Evolutionary conservation across 202 grass and related monocot species (phyloP), one percentile per base, ranked within the genome.

Genomic region (Tripidium arundinaceum): DNA sequence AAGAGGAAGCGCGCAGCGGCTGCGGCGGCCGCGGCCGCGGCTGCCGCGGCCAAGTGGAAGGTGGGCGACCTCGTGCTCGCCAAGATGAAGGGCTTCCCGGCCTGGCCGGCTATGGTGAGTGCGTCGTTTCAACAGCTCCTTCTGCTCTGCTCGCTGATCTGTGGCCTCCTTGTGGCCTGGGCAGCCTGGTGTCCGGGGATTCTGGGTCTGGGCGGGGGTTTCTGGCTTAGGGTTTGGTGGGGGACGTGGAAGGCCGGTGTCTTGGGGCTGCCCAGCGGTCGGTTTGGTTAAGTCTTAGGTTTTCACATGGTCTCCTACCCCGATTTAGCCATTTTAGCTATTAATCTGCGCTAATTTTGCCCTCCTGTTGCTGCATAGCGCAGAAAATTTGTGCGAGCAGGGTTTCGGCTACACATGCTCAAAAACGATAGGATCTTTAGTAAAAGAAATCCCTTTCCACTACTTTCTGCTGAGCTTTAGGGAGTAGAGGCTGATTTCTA

Each of bases 31-130:
- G 92, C 52, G 1, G 90, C 88, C 0, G 89, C 91, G 0, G 89
- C 87, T 0, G 87, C 94, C 8, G 90, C 90, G 69, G 87, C 88
- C 65, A 85, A 90, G 88, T 98, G 96, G 96, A 98, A 95, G 86
- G 90, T 91, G 50, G 96, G 96, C 72, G 96, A 98, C 89, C 96
- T 98, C 50, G 96, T 98, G 81, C 96, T 95, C 74, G 96, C 96
- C 77, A 98, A 99, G 90, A 95, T 99, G 90, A 99, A 94, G 86
- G 96, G 96, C 58, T 99, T 99, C 77, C 96, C 96, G 1, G 92
- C 96, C 8, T 99, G 96, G 96, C 96, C 96, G 57, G 96, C 96
- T 66, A 84, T 98, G 96, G 92, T 98, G 89, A 79, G 75, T 63
- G 64, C 34, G 12, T 67, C 45, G 16, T 18, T 33, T 64, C 16